These are phyloP conservation scores for Flaveria sonorensis DNA, from an alignment of 129 eudicot species.

Conservation along the genomic window DNA sequence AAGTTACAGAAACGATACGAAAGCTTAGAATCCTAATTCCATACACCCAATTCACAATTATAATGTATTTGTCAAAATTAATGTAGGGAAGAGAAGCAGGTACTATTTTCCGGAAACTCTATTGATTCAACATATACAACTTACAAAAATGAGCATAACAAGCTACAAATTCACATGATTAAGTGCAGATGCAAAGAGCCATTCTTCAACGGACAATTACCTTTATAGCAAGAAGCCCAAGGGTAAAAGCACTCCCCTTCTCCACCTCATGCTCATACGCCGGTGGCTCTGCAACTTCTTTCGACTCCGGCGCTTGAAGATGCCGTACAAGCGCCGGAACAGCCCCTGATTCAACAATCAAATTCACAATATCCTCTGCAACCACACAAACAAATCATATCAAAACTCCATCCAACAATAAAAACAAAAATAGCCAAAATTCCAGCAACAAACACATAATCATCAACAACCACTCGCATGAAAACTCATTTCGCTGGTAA, in stretches of 20 bases:
- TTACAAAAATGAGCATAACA: background rate
- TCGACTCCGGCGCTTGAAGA: slow-evolving; percentile 48
- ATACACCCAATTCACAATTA: background rate
- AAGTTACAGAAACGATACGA: background rate
- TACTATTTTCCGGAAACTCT: background rate
- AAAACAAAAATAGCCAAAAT: background rate
- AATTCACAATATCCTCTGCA: slow-evolving; percentile 58
- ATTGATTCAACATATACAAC: background rate
- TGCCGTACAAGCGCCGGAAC: slow-evolving; percentile 57
- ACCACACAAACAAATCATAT: slow-evolving; percentile 18
- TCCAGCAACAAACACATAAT: background rate
- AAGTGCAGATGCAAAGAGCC: slow-evolving; percentile 6
- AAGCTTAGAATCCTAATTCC: slow-evolving; percentile 2
- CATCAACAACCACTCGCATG: slow-evolving; percentile 14
- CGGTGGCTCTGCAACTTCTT: slow-evolving; percentile 30
- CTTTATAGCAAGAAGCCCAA: slow-evolving; percentile 70
- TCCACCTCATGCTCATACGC: slow-evolving; percentile 64
- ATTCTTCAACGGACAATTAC: slow-evolving; percentile 23
- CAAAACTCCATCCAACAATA: slow-evolving; percentile 25
- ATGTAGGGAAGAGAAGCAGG: background rate
- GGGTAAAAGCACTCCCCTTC: slow-evolving; percentile 63
- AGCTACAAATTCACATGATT: slow-evolving; percentile 2
- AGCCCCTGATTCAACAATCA: slow-evolving; percentile 57
- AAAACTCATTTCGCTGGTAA: slow-evolving; percentile 6
- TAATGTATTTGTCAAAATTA: background rate